These are phyloP conservation scores for Verticillium albo-atrum DNA, from an alignment of 2,329 filamentous ascomycete genomes.

Conservation along the genomic window DNA sequence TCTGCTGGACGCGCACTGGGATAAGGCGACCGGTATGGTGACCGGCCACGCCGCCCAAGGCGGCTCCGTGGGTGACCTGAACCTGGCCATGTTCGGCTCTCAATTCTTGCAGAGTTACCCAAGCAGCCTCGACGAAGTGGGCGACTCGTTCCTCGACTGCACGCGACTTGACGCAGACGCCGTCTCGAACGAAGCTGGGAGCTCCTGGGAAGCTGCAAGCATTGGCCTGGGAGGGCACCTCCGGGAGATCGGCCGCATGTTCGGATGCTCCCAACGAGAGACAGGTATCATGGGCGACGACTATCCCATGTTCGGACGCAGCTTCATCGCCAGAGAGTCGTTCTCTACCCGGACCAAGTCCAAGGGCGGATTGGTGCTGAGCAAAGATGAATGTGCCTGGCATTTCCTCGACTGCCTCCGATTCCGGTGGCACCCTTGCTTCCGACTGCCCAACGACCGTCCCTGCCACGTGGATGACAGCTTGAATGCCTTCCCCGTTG, in stretches of 20 bases:
- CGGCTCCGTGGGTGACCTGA: conserved; percentile 65
- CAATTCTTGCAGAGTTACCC: conserved; percentile 91
- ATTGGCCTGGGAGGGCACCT: conserved; percentile 91
- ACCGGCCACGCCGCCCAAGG: conserved; percentile 83
- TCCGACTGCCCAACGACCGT: conserved; percentile 74
- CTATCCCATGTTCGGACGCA: conserved; percentile 78
- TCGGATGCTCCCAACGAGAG: conserved; percentile 87
- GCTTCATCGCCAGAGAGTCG: conserved; percentile 75
- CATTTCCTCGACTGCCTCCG: conserved; percentile 84
- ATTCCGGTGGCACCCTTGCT: conserved; percentile 87
- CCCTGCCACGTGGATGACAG: conserved; percentile 63
- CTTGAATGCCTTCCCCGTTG: conserved; percentile 81
- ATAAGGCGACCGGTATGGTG: conserved; percentile 63
- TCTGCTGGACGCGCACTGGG: conserved; percentile 86
- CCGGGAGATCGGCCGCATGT: conserved; percentile 84
- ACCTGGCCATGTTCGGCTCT: conserved; percentile 87
- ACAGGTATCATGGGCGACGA: conserved; percentile 89
- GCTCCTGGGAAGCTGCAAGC: conserved; percentile 92
- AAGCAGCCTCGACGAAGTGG: conserved; percentile 81
- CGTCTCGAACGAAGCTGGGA: conserved; percentile 79
- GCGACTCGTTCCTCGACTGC: conserved; percentile 84
- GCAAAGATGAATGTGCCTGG: conserved; percentile 84
- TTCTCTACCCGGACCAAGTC: conserved; percentile 84
- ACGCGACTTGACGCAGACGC: conserved; percentile 77
- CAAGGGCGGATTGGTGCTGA: conserved; percentile 70